These are phyloP conservation scores for Delitschia confertaspora DNA, from an alignment of 495 filamentous ascomycete genomes.

Conservation along the genomic window DNA sequence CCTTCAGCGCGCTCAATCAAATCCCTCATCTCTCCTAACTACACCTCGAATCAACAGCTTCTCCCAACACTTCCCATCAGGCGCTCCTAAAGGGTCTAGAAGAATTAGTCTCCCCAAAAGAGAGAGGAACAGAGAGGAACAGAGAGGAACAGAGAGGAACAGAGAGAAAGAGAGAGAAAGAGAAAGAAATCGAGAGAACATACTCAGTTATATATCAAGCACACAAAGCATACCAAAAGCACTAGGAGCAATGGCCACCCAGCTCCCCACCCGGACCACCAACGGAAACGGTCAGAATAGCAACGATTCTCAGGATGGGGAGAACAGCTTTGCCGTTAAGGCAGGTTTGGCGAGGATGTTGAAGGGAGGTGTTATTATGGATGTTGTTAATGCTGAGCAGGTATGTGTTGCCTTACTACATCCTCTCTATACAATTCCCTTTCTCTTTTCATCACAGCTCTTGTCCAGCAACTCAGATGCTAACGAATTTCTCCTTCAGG, in stretches of 20 bases:
- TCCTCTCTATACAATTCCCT: neutral
- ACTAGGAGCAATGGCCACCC: conserved; percentile 32
- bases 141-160: too few species aligned
- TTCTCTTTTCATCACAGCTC: conserved; percentile 1
- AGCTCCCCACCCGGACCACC: conserved; percentile 33
- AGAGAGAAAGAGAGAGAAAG: too few species aligned
- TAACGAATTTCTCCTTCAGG: conserved; percentile 38
- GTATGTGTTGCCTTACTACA: conserved; percentile 35
- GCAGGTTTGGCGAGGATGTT: conserved; percentile 92
- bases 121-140: too few species aligned
- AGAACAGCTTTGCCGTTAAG: conserved; percentile 56
- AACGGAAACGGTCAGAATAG: too few species aligned
- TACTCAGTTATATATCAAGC: too few species aligned
- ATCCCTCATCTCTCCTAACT: too few species aligned
- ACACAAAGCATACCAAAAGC: too few species aligned
- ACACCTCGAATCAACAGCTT: too few species aligned
- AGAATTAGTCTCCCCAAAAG: too few species aligned
- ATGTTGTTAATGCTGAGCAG: conserved; percentile 90
- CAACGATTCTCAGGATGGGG: conserved; percentile 31
- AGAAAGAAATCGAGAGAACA: neutral
- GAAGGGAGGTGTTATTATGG: conserved; percentile 99
- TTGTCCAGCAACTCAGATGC: neutral
- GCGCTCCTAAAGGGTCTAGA: too few species aligned
- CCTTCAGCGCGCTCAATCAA: too few species aligned
- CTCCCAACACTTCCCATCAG: too few species aligned